phyloP scores from a whole-genome alignment of 2,329 filamentous ascomycete genomes.

The Blastomyces silverae region DNA sequence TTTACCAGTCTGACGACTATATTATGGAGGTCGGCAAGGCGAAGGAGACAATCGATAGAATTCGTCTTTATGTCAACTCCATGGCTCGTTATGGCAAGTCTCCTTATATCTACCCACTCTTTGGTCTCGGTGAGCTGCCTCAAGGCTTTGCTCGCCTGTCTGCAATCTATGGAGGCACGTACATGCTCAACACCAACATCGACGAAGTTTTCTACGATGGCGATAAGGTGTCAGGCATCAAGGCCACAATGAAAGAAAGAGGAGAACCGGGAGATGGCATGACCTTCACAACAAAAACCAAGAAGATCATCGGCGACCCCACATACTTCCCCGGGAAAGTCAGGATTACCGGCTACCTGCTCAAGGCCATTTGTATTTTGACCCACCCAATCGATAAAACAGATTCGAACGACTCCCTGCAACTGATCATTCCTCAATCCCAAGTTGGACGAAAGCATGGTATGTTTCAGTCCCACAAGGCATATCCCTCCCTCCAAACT shows the following conservation, averaged over 20 bases:
- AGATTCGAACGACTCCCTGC: conserved; percentile 77
- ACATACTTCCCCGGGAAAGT: conserved; percentile 93
- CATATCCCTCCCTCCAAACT: not conserved
- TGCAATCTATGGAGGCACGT: conserved; percentile 96
- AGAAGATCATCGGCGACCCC: conserved; percentile 92
- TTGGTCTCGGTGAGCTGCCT: conserved; percentile 92
- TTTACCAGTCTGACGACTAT: conserved; percentile 87
- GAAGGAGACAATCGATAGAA: conserved; percentile 81
- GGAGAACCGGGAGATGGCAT: conserved; percentile 67
- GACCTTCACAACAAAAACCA: conserved; percentile 93
- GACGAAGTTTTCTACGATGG: conserved; percentile 79
- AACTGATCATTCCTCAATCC: conserved; percentile 96
- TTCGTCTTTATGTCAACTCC: conserved; percentile 93
- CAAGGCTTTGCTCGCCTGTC: conserved; percentile 96
- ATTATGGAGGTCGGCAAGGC: conserved; percentile 65
- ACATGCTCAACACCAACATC: conserved; percentile 96
- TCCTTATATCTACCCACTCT: conserved; percentile 98
- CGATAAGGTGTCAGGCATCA: conserved; percentile 86
- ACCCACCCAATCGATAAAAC: conserved; percentile 92
- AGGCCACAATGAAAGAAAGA: conserved; percentile 88
- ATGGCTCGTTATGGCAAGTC: conserved; percentile 97
- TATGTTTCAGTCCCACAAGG: conserved; percentile 40
- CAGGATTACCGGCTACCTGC: conserved; percentile 76
- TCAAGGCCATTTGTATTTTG: conserved; percentile 95
- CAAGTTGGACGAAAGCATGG: conserved; percentile 96